Conservation (phyloP, 371 early-diverging fungal species). For the Coemansia sp. region DNA sequence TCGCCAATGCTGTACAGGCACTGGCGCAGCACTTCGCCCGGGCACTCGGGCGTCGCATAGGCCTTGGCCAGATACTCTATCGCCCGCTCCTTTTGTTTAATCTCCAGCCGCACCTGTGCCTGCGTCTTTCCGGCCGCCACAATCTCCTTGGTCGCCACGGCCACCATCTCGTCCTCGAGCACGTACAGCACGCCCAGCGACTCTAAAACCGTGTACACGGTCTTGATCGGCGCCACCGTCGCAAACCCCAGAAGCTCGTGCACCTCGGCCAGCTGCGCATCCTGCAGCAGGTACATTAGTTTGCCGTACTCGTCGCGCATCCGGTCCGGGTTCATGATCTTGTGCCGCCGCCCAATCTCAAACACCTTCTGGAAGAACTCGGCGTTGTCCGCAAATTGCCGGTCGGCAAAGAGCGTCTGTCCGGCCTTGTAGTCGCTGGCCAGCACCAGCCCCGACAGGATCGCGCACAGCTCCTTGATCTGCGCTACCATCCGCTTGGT, state of each 20-base stretch:
- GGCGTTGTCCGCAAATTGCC: constrained; percentile 81
- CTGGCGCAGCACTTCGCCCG: constrained; percentile 75
- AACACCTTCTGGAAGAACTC: constrained; percentile 89
- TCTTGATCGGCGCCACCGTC: constrained; percentile 80
- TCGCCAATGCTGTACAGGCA: constrained; percentile 95
- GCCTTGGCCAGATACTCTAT: constrained; percentile 80
- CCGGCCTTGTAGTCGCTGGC: constrained; percentile 83
- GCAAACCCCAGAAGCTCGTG: constrained; percentile 78
- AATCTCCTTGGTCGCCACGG: constrained; percentile 88
- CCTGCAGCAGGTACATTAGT: constrained; percentile 89
- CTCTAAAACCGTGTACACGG: constrained; percentile 77
- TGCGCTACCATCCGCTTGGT: constrained; percentile 88
- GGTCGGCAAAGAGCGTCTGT: constrained; percentile 81
- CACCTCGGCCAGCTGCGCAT: constrained; percentile 85
- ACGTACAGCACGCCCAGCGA: constrained; percentile 64
- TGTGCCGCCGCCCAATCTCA: constrained; percentile 94
- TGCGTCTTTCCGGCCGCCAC: constrained; percentile 75
- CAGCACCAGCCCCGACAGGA: constrained; percentile 84
- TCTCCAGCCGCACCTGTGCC: constrained; percentile 79
- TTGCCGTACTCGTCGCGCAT: constrained; percentile 95
- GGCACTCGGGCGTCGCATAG: constrained; percentile 62
- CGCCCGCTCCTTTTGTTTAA: constrained; percentile 85
- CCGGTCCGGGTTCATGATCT: constrained; percentile 97
- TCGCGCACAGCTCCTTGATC: constrained; percentile 92
- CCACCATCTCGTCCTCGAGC: constrained; percentile 76